phyloP scores from a whole-genome alignment of 129 eudicot species.

The Chrysanthemum lavandulifolium region DNA sequence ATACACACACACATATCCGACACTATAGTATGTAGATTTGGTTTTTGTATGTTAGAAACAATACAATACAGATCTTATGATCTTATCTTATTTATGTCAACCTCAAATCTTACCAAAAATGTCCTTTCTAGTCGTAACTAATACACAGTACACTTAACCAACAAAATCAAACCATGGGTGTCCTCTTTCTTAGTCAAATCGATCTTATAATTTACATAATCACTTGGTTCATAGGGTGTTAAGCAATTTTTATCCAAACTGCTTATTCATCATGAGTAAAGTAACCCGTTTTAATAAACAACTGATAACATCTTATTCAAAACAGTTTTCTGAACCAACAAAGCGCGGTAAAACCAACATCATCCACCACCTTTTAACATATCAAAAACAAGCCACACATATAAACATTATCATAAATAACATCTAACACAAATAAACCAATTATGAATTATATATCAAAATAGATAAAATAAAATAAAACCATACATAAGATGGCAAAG shows the following conservation, averaged over 20 bases:
- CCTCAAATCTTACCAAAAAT: slow-evolving; percentile 4
- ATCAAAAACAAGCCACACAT: too few relatives aligned
- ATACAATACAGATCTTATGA: not conserved
- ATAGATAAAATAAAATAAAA: not conserved
- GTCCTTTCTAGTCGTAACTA: not conserved
- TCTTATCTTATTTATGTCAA: not conserved
- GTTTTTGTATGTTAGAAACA: not conserved
- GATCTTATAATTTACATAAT: not conserved
- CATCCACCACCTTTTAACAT: too few relatives aligned
- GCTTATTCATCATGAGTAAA: too few relatives aligned
- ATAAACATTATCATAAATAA: not conserved
- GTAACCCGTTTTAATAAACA: too few relatives aligned
- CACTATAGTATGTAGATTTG: not conserved
- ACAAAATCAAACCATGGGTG: not conserved
- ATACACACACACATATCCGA: not conserved
- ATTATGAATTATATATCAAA: not conserved
- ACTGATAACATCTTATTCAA: too few relatives aligned
- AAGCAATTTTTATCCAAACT: too few relatives aligned
- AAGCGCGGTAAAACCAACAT: too few relatives aligned
- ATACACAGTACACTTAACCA: not conserved
- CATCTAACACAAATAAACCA: not conserved
- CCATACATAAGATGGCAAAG: slow-evolving; percentile 29
- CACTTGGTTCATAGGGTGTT: not conserved
- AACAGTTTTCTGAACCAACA: too few relatives aligned
- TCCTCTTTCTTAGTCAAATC: not conserved